phyloP scores from a whole-genome alignment of 306 rosid genomes.

The Vigna trinervia region DNA sequence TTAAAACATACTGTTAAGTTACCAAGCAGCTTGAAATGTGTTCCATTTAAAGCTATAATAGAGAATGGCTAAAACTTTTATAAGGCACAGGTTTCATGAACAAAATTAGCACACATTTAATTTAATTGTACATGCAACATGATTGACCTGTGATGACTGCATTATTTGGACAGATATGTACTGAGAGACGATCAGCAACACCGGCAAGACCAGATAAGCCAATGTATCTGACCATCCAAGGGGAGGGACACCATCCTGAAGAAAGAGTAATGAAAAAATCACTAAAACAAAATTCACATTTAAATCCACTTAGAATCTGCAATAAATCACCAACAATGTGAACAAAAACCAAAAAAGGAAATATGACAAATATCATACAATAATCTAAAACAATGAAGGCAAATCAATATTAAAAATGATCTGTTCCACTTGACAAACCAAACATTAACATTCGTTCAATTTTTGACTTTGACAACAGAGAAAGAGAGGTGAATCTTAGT shows the following conservation, averaged over 20 bases:
- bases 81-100: conserved; percentile 32
- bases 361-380: background rate
- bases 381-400: background rate
- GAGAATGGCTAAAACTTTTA: conserved; percentile 10
- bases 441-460: background rate
- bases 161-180: conserved; percentile 95
- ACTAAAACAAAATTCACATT: conserved; percentile 31
- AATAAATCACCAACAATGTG: conserved; percentile 13
- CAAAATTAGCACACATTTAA: conserved; percentile 19
- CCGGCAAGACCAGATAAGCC: conserved; percentile 96
- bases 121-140: conserved; percentile 39
- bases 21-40: conserved; percentile 35
- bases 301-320: conserved; percentile 26
- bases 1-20: conserved; percentile 1
- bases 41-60: conserved; percentile 27
- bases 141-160: conserved; percentile 93
- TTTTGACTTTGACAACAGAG: too few species aligned
- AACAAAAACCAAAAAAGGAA: conserved; percentile 18
- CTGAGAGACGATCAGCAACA: conserved; percentile 80
- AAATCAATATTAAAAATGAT: conserved; percentile 24
- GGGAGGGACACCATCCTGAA: conserved; percentile 98
- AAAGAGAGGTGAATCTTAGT: too few species aligned
- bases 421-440: conserved; percentile 26
- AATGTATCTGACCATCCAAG: conserved; percentile 99
- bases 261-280: conserved; percentile 38